A percentile compares a stretch with the other conserved stretches of the same genome.
phyloP scores from a whole-genome alignment of 805 yeast species.

The Zygotorulaspora danielsina region DNA sequence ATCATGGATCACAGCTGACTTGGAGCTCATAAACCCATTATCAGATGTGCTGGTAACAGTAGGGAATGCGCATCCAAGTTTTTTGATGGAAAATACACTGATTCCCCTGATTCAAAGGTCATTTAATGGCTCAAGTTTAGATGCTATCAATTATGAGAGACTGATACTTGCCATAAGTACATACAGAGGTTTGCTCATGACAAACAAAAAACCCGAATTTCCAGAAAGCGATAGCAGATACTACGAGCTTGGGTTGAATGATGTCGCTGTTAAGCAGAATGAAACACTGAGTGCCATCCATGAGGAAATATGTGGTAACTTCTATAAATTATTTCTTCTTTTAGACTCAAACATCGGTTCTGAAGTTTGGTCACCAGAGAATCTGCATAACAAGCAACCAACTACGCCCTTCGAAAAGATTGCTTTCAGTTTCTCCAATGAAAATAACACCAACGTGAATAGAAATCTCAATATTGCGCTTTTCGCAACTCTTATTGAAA shows the following conservation, averaged over 20 bases:
- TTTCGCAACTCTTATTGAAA: conserved; percentile 64
- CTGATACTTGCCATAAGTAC: conserved; percentile 65
- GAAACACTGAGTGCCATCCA: conserved; percentile 43
- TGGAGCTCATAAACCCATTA: conserved; percentile 56
- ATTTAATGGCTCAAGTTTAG: conserved; percentile 56
- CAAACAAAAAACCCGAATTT: conserved; percentile 65
- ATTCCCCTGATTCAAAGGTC: conserved; percentile 62
- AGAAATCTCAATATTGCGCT: conserved; percentile 48
- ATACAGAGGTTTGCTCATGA: conserved; percentile 66
- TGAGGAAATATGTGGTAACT: conserved; percentile 62
- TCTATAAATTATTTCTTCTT: conserved; percentile 51
- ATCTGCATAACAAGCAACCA: conserved; percentile 35
- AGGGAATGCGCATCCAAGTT: conserved; percentile 75
- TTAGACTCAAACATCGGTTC: conserved; percentile 60
- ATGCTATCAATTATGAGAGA: conserved; percentile 64
- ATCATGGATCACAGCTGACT: conserved; percentile 70
- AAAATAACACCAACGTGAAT: conserved; percentile 28
- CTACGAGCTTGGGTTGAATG: conserved; percentile 34
- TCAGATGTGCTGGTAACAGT: conserved; percentile 71
- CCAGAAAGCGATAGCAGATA: conserved; percentile 46
- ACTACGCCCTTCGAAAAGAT: conserved; percentile 39
- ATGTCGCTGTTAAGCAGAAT: conserved; percentile 31
- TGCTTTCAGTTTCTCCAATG: conserved; percentile 40
- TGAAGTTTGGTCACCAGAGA: conserved; percentile 38
- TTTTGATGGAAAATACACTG: conserved; percentile 72